Evolutionary conservation across 1,284 basidiomycete species (phyloP).

Genomic region (Pholiota adiposa): DNA sequence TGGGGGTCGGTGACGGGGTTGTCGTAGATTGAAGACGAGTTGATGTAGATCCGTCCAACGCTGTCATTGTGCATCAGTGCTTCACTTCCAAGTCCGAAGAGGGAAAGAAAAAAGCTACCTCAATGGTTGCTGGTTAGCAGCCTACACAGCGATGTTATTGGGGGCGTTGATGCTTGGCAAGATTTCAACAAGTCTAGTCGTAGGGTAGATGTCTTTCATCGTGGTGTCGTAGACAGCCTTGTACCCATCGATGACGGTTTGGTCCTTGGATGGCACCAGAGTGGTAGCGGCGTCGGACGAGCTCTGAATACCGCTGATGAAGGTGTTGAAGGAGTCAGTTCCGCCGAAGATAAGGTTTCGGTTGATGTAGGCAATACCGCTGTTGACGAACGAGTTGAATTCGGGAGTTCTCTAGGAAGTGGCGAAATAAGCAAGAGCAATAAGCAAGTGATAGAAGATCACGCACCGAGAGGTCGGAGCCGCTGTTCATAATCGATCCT

Average conservation of each 20-base stretch:
- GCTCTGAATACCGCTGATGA: slow-evolving; percentile 21
- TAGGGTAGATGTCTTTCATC: slow-evolving; percentile 45
- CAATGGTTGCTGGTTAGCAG: slow-evolving; percentile 70
- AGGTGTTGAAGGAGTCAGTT: slow-evolving; percentile 23
- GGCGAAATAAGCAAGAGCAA: not conserved
- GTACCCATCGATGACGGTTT: slow-evolving; percentile 63
- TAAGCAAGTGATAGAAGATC: too few species aligned
- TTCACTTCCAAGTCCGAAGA: too few species aligned
- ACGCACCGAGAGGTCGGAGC: slow-evolving; percentile 34
- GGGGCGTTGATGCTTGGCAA: slow-evolving; percentile 58
- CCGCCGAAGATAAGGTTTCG: slow-evolving; percentile 31
- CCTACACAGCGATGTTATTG: slow-evolving; percentile 58
- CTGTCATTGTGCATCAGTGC: too few species aligned
- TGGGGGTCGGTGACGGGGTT: slow-evolving; percentile 48
- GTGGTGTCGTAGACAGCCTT: slow-evolving; percentile 61
- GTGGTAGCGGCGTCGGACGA: slow-evolving; percentile 18
- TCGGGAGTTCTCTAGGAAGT: slow-evolving; percentile 27
- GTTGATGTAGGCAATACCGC: slow-evolving; percentile 40
- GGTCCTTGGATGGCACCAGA: slow-evolving; percentile 51
- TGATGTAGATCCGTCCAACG: slow-evolving; percentile 41
- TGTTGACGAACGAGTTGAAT: slow-evolving; percentile 69
- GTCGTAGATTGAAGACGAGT: slow-evolving; percentile 42
- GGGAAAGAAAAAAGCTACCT: slow-evolving; percentile 13
- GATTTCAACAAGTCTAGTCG: slow-evolving; percentile 65
- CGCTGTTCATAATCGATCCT: slow-evolving; percentile 43